Evolutionary conservation across 352 stramenopile genomes (phyloP), one percentile per base, ranked within the genome.

Genomic region (Globisporangium solare): DNA sequence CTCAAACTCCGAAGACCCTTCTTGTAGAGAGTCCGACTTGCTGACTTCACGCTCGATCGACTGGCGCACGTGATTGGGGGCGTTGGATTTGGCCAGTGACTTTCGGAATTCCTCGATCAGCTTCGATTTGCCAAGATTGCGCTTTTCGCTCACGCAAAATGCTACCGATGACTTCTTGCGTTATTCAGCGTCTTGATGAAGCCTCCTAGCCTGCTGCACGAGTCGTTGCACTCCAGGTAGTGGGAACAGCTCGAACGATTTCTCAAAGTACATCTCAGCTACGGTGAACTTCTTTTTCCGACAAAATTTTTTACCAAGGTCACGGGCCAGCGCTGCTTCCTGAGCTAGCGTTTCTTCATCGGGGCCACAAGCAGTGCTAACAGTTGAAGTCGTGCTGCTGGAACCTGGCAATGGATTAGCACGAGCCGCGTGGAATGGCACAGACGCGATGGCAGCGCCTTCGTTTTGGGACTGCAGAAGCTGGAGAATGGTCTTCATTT

Each of bases 301-400:
- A 47, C 66, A 64, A 58, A 67, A 82, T 42, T 84, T 86, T 41
- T 74, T 82, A 10, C 79, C 81, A 18, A 92, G 55, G 60, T 92
- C 79, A 37, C 79, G 64, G 2, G 75, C 75, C 2, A 92, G 55
- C 17, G 70, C 81, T 7, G 79, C 79, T 57, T 92, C 81, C 6
- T 83, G 64, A 0, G 79, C 79, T 22, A 75, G 48, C 14, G 27
- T 47, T 24, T 79, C 71, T 32, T 75, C 58, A 7, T 84, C 21
- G 20, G 27, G 27, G 27, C 27, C 5, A 8, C 7, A 35, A 1
- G 17, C 24, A 51, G 13, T 32, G 10, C 24, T 32, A 35, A 3
- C 20, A 51, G 49, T 22, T 32, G 1, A 8, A 13, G 8, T 47
- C 17, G 15, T 27, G 15, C 5, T 27, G 32, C n/a, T 2, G 46